A percentile compares a stretch with the other conserved stretches of the same genome.
phyloP scores from a whole-genome alignment of 2,329 filamentous ascomycete species.

The Cytospora paraplurivora region DNA sequence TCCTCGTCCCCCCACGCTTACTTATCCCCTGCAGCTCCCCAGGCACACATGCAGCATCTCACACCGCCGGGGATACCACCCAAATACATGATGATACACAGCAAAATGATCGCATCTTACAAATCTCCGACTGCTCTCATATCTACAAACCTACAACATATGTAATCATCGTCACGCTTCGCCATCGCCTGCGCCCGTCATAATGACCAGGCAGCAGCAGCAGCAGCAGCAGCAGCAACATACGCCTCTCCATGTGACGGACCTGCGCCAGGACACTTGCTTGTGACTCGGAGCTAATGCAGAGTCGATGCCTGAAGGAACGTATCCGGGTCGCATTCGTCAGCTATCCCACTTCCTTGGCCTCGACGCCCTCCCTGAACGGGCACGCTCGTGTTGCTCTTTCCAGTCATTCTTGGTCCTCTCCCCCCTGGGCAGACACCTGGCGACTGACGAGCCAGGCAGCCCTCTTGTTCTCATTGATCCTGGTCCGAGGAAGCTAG shows the following conservation, averaged over 20 bases:
- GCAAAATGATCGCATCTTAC: slow-evolving; percentile 9
- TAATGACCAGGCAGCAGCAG: slow-evolving; percentile 5
- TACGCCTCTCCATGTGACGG: neutral
- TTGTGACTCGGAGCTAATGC: slow-evolving; percentile 10
- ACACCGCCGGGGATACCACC: slow-evolving; percentile 22
- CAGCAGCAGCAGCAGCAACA: neutral
- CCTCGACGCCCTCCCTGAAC: too few relatives aligned
- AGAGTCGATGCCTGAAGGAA: too few relatives aligned
- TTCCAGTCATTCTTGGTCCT: too few relatives aligned
- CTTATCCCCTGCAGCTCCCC: slow-evolving; percentile 2
- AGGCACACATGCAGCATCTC: slow-evolving; percentile 21
- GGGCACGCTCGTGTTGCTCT: too few relatives aligned
- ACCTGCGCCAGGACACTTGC: neutral
- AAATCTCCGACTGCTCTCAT: slow-evolving; percentile 4
- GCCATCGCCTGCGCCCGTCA: neutral
- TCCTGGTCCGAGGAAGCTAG: too few relatives aligned
- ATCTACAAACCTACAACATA: neutral
- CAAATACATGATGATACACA: neutral
- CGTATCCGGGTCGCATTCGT: too few relatives aligned
- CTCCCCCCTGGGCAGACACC: too few relatives aligned
- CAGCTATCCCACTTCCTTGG: too few relatives aligned
- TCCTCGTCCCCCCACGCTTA: neutral
- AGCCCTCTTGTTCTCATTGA: too few relatives aligned
- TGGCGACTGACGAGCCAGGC: too few relatives aligned
- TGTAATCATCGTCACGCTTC: neutral